phyloP scores from a whole-genome alignment of 371 early-diverging fungal genomes.

The Apophysomyces elegans region DNA sequence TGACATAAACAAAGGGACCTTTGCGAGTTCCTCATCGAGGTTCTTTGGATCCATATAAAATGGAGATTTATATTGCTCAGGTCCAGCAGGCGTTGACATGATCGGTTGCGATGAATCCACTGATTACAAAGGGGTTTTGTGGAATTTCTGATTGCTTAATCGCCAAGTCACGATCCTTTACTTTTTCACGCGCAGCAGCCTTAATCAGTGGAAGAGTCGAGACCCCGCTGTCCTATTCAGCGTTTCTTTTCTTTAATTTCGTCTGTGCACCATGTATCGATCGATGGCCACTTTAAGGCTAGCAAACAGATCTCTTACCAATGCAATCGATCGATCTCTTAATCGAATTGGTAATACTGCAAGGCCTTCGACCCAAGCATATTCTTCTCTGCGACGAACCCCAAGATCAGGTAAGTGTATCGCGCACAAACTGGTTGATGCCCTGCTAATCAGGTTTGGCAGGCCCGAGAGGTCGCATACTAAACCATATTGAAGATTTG shows the following conservation, averaged over 20 bases:
- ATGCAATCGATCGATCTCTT: not conserved
- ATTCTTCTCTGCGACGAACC: constrained; percentile 24
- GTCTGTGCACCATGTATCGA: not conserved
- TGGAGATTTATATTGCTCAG: constrained; percentile 29
- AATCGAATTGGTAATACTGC: not conserved
- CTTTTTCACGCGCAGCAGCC: no score
- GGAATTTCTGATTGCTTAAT: no score
- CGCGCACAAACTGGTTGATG: not conserved
- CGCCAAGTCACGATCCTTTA: no score
- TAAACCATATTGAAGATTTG: constrained; percentile 35
- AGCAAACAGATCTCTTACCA: not conserved
- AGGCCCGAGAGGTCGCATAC: constrained; percentile 47
- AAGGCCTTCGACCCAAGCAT: not conserved
- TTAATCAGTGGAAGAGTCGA: no score
- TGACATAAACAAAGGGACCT: constrained; percentile 94
- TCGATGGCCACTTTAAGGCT: not conserved
- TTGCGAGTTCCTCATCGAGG: constrained; percentile 64
- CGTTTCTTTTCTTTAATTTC: no score
- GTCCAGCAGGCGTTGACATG: constrained; percentile 24
- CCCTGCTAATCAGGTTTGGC: not conserved
- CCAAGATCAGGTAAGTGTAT: constrained; percentile 18
- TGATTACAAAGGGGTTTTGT: not conserved
- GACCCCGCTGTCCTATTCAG: not conserved
- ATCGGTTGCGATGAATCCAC: not conserved
- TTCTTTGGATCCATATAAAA: constrained; percentile 53